Evolutionary conservation across 2,329 filamentous ascomycete species (phyloP).

Genomic region (Paecilomyces sp.): DNA sequence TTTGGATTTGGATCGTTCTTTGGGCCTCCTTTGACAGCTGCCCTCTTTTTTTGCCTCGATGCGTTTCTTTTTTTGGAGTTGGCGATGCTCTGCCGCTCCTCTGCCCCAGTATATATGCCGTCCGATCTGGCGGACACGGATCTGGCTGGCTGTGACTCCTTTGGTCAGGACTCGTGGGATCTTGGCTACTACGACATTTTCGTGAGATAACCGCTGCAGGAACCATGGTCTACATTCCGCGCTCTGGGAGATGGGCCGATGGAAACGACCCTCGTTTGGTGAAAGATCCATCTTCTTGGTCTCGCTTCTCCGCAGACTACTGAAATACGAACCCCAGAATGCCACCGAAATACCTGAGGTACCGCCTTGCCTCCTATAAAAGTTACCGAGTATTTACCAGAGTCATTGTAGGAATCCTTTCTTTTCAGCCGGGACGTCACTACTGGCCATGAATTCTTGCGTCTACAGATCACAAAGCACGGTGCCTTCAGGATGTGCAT

Average conservation of each 20-base stretch:
- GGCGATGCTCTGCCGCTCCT: not conserved
- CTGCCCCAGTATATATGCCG: not conserved
- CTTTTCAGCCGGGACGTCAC: not conserved
- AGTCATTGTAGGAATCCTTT: not conserved
- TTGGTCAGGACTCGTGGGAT: not conserved
- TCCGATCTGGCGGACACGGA: not conserved
- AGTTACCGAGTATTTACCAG: not conserved
- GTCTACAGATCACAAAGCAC: not conserved
- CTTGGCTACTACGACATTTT: not conserved
- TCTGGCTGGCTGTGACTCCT: not conserved
- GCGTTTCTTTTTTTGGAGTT: not conserved
- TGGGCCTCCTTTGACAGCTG: not conserved
- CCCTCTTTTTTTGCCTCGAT: not conserved
- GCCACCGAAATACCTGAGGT: not conserved
- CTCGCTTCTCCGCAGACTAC: not conserved
- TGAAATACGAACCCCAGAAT: not conserved
- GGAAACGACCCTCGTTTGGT: not conserved
- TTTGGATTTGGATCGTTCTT: no score
- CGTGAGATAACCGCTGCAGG: not conserved
- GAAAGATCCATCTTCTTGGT: not conserved
- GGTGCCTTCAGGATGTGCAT: not conserved
- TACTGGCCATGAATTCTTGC: not conserved
- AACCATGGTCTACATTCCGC: not conserved
- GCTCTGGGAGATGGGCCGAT: not conserved
- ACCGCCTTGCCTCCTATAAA: not conserved